These are phyloP conservation scores for Blastobotrys illinoisensis DNA, from an alignment of 1,139 yeast genomes.

Conservation along the genomic window DNA sequence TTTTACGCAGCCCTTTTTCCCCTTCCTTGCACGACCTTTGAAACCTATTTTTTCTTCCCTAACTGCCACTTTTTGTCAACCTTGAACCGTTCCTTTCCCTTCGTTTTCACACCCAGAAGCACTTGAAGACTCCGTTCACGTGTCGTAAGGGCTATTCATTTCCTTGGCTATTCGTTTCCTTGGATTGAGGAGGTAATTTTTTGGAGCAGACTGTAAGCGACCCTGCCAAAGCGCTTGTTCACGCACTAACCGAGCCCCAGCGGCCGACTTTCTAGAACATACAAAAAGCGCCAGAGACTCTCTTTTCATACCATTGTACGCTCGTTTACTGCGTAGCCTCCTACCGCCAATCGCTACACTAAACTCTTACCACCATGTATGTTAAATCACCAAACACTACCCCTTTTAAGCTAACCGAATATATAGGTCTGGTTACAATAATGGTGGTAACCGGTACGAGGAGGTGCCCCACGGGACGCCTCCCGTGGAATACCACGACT, in stretches of 20 bases:
- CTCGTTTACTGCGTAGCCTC: background rate
- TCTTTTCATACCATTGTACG: background rate
- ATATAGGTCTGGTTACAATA: background rate
- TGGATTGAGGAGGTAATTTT: background rate
- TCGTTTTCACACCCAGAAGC: background rate
- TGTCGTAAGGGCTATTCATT: background rate
- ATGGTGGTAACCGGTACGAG: conserved; percentile 9
- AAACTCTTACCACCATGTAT: background rate
- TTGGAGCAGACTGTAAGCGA: background rate
- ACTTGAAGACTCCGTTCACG: background rate
- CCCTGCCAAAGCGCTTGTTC: background rate
- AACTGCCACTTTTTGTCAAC: background rate
- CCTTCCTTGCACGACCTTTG: background rate
- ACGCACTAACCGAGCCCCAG: background rate
- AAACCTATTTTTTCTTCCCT: conserved; percentile 1
- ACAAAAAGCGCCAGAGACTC: background rate
- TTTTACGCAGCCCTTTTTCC: background rate
- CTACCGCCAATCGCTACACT: background rate
- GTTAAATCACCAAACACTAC: background rate
- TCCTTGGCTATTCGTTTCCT: background rate
- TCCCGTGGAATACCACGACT: conserved; percentile 20
- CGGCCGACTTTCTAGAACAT: background rate
- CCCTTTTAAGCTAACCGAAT: background rate
- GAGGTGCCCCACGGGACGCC: conserved; percentile 7
- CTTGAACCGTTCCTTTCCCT: background rate